Conservation (phyloP, 2,329 filamentous ascomycete genomes). For the Pseudogymnoascus verrucosus region DNA sequence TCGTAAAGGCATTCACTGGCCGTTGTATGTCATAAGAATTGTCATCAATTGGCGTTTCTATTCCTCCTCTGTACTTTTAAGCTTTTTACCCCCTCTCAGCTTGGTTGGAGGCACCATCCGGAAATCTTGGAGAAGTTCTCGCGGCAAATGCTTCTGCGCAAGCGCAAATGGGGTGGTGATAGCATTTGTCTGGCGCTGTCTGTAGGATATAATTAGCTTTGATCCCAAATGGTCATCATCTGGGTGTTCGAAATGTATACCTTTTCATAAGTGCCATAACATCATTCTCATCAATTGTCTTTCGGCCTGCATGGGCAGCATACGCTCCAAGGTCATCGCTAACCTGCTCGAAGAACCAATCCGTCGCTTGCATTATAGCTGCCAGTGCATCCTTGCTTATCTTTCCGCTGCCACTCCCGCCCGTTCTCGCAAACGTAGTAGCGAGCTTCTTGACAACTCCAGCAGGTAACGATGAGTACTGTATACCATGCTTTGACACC, state of each 20-base stretch:
- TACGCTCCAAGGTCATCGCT: conserved; percentile 74
- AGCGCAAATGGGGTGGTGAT: conserved; percentile 73
- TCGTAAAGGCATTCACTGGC: conserved; percentile 33
- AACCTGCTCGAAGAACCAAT: conserved; percentile 88
- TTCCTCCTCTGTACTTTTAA: neutral
- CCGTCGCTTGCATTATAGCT: conserved; percentile 70
- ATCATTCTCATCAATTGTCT: conserved; percentile 79
- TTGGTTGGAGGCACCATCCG: conserved; percentile 57
- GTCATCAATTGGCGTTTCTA: conserved; percentile 22
- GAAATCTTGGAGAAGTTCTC: conserved; percentile 75
- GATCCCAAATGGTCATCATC: neutral
- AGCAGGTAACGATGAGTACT: conserved; percentile 66
- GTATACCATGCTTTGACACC: conserved; percentile 62
- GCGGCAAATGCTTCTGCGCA: conserved; percentile 73
- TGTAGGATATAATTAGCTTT: conserved; percentile 36
- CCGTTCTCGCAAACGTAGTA: conserved; percentile 60
- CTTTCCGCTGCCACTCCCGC: conserved; percentile 57
- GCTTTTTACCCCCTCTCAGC: conserved; percentile 30
- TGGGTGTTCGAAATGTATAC: conserved; percentile 38
- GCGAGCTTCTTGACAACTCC: conserved; percentile 67
- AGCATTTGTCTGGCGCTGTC: conserved; percentile 67
- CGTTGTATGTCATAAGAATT: neutral
- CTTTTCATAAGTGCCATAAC: conserved; percentile 75
- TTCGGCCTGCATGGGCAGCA: conserved; percentile 72
- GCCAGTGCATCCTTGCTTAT: conserved; percentile 66